Evolutionary conservation across 179 eudicot species (phyloP), one percentile per base, ranked within the genome.

Genomic region (Pouteria campechiana): DNA sequence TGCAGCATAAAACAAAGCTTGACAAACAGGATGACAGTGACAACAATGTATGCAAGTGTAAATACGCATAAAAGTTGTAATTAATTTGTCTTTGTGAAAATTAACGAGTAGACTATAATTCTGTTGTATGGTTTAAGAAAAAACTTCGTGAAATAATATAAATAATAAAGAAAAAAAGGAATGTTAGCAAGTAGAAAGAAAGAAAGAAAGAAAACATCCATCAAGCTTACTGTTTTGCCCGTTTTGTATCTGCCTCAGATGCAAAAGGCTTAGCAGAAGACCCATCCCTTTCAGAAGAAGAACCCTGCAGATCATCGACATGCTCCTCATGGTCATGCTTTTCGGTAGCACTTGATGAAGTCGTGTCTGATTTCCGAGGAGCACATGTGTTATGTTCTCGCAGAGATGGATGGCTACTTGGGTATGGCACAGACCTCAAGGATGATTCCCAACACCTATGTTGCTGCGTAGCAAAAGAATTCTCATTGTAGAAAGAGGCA

Each of bases 201-300:
- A 25, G 7, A 25, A 32, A 25, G 37, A 46, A 25, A 30, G 12
- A 0, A 42, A 43, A n/a, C n/a, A n/a, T n/a, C n/a, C n/a, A n/a
- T n/a, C n/a, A n/a, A 36, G 57, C 96, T 58, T 79, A 92, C 99
- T 92, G 99, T 62, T 92, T 92, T 28, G 96, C 92, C 50, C 93
- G 94, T 41, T 83, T 90, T 39, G 92, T 72, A 51, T 92, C 96
- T 28, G 70, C 78, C 37, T 92, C 96, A 18, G 82, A 67, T 40
- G 76, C 63, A 44, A 61, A 57, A 41, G 61, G 17, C 56, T 75
- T 79, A 23, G 67, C 62, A 48, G 78, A 60, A 49, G 58, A 56
- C 49, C 82, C 86, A 36, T 70, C 75, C 62, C 61, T 79, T 44
- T 81, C 98, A 25, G 60, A 32, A 23, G 52, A 52, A 23, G 60